phyloP scores from a whole-genome alignment of 192 early-diverging fungal species.

The Phycomyces blakesleeanus region DNA sequence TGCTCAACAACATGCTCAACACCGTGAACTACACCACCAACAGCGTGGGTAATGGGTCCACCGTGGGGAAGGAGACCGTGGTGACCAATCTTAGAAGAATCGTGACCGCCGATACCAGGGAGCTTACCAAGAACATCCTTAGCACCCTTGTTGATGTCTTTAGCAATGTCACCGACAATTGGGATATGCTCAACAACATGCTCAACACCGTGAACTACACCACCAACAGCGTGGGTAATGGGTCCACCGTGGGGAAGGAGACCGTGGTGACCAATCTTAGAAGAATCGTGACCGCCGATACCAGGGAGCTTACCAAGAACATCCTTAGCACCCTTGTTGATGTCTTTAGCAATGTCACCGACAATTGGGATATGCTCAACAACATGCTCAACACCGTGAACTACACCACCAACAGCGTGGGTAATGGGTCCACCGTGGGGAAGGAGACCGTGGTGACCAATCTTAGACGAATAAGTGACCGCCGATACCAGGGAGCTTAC shows the following conservation, averaged over 20 bases:
- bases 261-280: no score
- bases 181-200: not conserved
- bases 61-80: not conserved
- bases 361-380: not conserved
- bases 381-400: not conserved
- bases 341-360: not conserved
- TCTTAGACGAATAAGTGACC: not conserved
- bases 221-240: no score
- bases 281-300: not conserved
- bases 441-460: not conserved
- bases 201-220: not conserved
- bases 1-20: not conserved
- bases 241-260: not conserved
- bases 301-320: not conserved
- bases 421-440: not conserved
- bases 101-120: not conserved
- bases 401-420: not conserved
- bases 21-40: not conserved
- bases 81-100: no score
- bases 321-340: not conserved
- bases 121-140: not conserved
- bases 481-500: not conserved
- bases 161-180: not conserved
- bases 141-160: not conserved
- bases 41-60: not conserved